Conservation (phyloP, 1,284 basidiomycete genomes). For the Cerioporus squamosus region DNA sequence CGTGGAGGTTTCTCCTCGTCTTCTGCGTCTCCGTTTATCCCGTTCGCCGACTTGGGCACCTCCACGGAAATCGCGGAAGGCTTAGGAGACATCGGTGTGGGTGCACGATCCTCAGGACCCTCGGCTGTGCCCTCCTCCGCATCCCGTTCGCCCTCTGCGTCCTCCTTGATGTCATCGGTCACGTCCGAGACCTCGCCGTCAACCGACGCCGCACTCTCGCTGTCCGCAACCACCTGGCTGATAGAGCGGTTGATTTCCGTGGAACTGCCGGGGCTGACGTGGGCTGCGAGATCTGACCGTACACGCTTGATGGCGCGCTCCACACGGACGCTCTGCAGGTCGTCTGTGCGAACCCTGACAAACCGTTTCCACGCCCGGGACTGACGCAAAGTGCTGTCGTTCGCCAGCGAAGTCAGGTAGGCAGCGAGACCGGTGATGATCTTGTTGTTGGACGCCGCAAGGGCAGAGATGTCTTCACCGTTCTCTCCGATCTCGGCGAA, state of each 20-base stretch:
- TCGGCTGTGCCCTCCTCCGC: conserved; percentile 24
- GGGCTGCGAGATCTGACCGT: conserved; percentile 81
- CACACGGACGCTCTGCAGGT: conserved; percentile 83
- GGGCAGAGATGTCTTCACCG: conserved; percentile 31
- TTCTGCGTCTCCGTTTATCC: conserved; percentile 14
- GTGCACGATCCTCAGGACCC: conserved; percentile 26
- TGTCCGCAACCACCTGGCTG: conserved; percentile 34
- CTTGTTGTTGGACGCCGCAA: conserved; percentile 41
- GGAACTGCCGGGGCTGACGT: conserved; percentile 43
- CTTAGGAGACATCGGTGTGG: conserved; percentile 31
- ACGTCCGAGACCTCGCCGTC: conserved; percentile 26
- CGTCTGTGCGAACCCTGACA: conserved; percentile 81
- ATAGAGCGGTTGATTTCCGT: conserved; percentile 34
- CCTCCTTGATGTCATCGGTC: conserved; percentile 18
- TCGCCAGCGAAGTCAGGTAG: conserved; percentile 80
- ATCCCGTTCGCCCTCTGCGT: conserved; percentile 14
- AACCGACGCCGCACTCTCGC: conserved; percentile 26
- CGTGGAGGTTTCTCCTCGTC: conserved; percentile 32
- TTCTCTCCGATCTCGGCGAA: conserved; percentile 49
- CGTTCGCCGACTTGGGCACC: conserved; percentile 9
- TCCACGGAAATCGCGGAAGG: conserved; percentile 16
- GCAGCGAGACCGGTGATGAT: conserved; percentile 74
- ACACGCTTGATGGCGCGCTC: conserved; percentile 89
- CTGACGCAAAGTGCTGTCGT: conserved; percentile 63
- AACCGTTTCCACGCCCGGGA: conserved; percentile 85